Evolutionary conservation across 345 rosid species (phyloP), one percentile per base, ranked within the genome.

Genomic region (Populus ilicifolia): DNA sequence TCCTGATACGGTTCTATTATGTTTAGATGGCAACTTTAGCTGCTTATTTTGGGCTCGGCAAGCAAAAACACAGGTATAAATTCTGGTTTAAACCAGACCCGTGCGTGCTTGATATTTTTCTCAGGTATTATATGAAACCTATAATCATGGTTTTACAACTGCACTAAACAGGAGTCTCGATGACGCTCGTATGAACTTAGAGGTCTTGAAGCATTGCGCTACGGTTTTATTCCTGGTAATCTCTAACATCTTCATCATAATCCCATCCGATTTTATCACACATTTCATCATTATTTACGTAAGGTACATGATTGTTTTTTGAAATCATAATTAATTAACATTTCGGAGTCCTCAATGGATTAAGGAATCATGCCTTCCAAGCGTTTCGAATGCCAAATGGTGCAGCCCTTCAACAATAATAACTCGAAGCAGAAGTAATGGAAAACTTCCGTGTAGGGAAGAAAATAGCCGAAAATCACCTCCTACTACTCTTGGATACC

Each of bases 1-100:
- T 48, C 38, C 61, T 80, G 50, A 54, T 33, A 0, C 16, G 20
- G 21, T 17, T 79, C 39, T n/a, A 8, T 54, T 25, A 41, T 29
- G 11, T 79, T 69, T 52, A 92, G 99, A 90, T 95, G 99, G 99
- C 96, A 66, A 89, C 90, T 77, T 79, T 95, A 85, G 99, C 98
- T 68, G 27, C 92, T 21, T 95, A 93, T 75, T 95, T 95, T 79
- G 97, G 98, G 17, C 91, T 95, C 25, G 97, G 99, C 46, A 90
- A 87, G 71, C 99, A 92, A 84, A 95, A 88, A 69, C 99, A 95
- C 82, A 90, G 98, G 98, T 89, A 83, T 65, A 8, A 13, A 52
- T 5, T 27, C 69, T 66, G 41, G n/a, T 67, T 4, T 21, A 21
- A 20, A 18, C 59, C 16, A 52, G 59, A 21, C 2, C 20, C 25